phyloP scores from a whole-genome alignment of 179 eudicot genomes.

The Beta corolliflora region DNA sequence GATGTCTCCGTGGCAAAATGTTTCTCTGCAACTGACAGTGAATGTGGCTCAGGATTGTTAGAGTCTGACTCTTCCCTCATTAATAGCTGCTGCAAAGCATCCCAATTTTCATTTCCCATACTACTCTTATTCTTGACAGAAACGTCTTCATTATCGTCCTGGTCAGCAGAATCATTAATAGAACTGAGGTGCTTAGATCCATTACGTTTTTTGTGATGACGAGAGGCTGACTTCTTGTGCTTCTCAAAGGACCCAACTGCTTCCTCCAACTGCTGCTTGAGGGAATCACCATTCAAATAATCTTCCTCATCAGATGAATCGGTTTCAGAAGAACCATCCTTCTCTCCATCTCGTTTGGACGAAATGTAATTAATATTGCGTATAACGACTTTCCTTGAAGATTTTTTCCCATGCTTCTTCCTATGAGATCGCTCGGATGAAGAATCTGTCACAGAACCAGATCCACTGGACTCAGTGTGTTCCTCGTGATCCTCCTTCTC shows the following conservation, averaged over 20 bases:
- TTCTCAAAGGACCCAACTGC: conserved; percentile 65
- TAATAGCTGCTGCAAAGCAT: conserved; percentile 69
- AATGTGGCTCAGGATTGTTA: conserved; percentile 28
- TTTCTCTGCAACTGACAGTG: conserved; percentile 39
- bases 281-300: conserved; percentile 46
- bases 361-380: conserved; percentile 77
- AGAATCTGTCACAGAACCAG: conserved; percentile 53
- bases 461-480: conserved; percentile 43
- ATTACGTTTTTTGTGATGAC: conserved; percentile 40
- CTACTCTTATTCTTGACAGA: conserved; percentile 29
- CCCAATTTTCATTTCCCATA: conserved; percentile 64
- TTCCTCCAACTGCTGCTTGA: conserved; percentile 63
- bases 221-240: conserved; percentile 45
- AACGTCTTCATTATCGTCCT: conserved; percentile 26
- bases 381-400: conserved; percentile 72
- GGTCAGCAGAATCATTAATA: conserved; percentile 30
- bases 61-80: conserved; percentile 56
- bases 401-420: conserved; percentile 57
- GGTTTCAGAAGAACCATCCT: conserved; percentile 42
- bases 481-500: conserved; percentile 37
- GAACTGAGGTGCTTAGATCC: conserved; percentile 40
- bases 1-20: conserved; percentile 29
- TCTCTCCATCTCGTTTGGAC: conserved; percentile 55
- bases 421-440: conserved; percentile 35
- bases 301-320: conserved; percentile 58